Evolutionary conservation across 1,284 basidiomycete genomes (phyloP).

Genomic region (Pseudozyma sp.): DNA sequence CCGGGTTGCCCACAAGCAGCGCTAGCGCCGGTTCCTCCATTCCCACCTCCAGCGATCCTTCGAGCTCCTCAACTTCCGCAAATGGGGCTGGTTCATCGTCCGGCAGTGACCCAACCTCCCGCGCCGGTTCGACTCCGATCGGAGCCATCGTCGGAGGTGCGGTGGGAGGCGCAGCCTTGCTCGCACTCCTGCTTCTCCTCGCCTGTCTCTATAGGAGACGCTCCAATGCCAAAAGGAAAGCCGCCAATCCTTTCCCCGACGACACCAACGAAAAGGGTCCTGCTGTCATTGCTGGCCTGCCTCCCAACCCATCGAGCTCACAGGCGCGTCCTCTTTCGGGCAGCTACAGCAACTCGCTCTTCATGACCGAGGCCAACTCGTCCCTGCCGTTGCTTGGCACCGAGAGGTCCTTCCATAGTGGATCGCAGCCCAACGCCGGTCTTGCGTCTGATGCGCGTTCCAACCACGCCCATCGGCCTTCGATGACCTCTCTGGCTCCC

Average conservation of each 20-base stretch:
- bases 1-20: constrained; percentile 2
- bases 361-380: constrained; percentile 30
- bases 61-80: not conserved
- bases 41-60: not conserved
- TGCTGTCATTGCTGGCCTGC: constrained; percentile 32
- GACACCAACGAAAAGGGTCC: constrained; percentile 25
- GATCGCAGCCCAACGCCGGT: constrained; percentile 10
- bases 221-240: constrained; percentile 26
- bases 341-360: constrained; percentile 29
- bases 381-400: constrained; percentile 23
- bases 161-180: constrained; percentile 23
- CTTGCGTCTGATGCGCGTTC: constrained; percentile 17
- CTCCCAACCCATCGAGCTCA: constrained; percentile 26
- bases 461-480: constrained; percentile 24
- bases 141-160: constrained; percentile 36
- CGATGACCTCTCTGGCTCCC: constrained; percentile 25
- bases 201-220: constrained; percentile 18
- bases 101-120: not conserved
- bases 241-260: constrained; percentile 25
- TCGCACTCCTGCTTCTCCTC: constrained; percentile 17
- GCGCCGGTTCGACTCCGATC: constrained; percentile 8
- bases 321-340: constrained; percentile 18
- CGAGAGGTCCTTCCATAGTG: constrained; percentile 18
- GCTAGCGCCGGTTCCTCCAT: constrained; percentile 1
- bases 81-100: constrained; percentile 10